Conservation (phyloP, 1,284 basidiomycete species). For the Meira nashicola region DNA sequence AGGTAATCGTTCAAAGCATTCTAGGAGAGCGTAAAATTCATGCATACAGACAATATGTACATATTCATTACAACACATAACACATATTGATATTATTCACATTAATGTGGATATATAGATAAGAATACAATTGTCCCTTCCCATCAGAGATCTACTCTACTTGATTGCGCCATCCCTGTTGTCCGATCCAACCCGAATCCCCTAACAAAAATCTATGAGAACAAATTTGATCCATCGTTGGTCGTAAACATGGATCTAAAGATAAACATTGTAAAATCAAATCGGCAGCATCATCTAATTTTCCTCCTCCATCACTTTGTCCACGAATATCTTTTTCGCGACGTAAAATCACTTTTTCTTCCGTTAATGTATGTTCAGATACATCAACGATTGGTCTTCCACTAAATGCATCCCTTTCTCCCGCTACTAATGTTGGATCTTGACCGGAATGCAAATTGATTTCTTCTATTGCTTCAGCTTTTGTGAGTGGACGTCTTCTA, state of each 20-base stretch:
- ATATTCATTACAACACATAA: no score
- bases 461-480: constrained; percentile 2
- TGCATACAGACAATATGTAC: no score
- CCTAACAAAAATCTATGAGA: constrained; percentile 73
- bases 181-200: constrained; percentile 55
- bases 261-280: constrained; percentile 74
- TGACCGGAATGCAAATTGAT: constrained; percentile 16
- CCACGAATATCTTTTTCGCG: not conserved
- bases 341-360: constrained; percentile 14
- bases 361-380: not conserved
- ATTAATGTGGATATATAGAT: no score
- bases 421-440: not conserved
- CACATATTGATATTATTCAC: no score
- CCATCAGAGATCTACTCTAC: not conserved
- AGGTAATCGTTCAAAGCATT: no score
- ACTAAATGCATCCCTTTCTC: not conserved
- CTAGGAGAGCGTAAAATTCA: no score
- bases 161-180: constrained; percentile 41
- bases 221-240: constrained; percentile 75
- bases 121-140: no score
- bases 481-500: constrained; percentile 16
- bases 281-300: constrained; percentile 70
- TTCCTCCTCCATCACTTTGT: constrained; percentile 67
- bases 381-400: not conserved
- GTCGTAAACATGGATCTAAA: constrained; percentile 59